Evolutionary conservation across 2,329 filamentous ascomycete species (phyloP).

Genomic region (Albophoma yamanashiensis): DNA sequence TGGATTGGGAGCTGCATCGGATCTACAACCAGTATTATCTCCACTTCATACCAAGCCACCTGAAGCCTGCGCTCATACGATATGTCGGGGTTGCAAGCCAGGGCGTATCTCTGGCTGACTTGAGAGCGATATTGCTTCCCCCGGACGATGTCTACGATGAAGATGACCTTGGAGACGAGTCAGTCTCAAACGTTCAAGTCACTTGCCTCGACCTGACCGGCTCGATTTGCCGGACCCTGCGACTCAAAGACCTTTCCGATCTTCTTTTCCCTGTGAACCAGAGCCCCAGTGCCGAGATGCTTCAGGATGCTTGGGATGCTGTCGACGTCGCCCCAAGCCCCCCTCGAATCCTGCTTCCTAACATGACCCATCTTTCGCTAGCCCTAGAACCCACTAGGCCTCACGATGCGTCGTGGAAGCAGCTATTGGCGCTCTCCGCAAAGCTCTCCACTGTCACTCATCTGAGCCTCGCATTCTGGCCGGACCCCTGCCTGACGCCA

Average conservation of each 20-base stretch:
- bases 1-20: conserved; percentile 44
- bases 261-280: conserved; percentile 34
- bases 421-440: conserved; percentile 41
- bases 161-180: conserved; percentile 14
- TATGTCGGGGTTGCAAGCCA: conserved; percentile 34
- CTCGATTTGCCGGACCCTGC: conserved; percentile 38
- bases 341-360: conserved; percentile 36
- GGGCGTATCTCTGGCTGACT: conserved; percentile 39
- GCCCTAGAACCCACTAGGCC: conserved; percentile 29
- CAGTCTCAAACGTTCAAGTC: conserved; percentile 22
- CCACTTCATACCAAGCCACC: conserved; percentile 40
- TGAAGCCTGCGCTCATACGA: conserved; percentile 40
- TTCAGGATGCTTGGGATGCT: conserved; percentile 45
- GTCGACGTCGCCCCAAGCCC: conserved; percentile 19
- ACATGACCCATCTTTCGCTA: conserved; percentile 50
- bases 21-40: conserved; percentile 47
- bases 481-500: conserved; percentile 46
- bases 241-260: conserved; percentile 39
- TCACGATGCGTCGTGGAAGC: conserved; percentile 42
- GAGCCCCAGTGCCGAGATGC: conserved; percentile 11
- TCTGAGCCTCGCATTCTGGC: conserved; percentile 52
- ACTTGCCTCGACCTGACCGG: conserved; percentile 43
- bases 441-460: conserved; percentile 47
- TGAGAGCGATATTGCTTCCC: conserved; percentile 34
- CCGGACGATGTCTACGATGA: conserved; percentile 15